Base-by-base conservation (phyloP, 140 eudicot genomes). In the Oenanthe javanica region DNA sequence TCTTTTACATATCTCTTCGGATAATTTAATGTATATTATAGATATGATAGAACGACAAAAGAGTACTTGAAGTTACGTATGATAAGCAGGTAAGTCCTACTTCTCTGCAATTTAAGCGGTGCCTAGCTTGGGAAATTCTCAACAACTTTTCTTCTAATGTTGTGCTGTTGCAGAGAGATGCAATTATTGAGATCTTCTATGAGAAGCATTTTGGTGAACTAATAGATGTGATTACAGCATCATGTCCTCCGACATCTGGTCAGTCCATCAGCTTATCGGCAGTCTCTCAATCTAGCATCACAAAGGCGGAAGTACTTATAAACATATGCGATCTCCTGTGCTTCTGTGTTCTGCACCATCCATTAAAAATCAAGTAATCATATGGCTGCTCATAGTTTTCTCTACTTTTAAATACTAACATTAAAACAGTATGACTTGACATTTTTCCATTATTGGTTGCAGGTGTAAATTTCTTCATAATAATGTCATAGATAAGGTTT, bases 271-370 rank as follows among this genome's bases (percentile, higher is more conserved):
- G 75, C 71, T 77, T 45, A 55, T 72, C 89, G 79, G 85, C 57
- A 31, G 84, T 79, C 55, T 75, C 74, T 36, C 71, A 86, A 80
- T 79, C 27, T 82, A 77, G 81, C 18, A 77, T 81, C 9, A 88
- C 85, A 72, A 96, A 88, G 85, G 97, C 98, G 47, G 99, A 96
- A 78, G 91, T 96, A 82, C 89, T 96, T 59, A 42, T 88, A 52
- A 96, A 91, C 86, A 93, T 93, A 63, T 93, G 97, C 63, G 99
- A 96, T 75, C 88, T 96, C 38, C 86, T 96, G 52, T 91, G 99
- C 85, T 96, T 93, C 81, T 96, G 99, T 50, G 93, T 96, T 83
- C 81, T 85, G 86, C 97, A 93, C 57, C 99, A 96, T 87, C 97
- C 97, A 61, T 88, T 79, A 54, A 88, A 93, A 85, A 93, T 96